Base-by-base conservation (phyloP, 2,329 filamentous ascomycete genomes). In the Lomentospora prolificans region DNA sequence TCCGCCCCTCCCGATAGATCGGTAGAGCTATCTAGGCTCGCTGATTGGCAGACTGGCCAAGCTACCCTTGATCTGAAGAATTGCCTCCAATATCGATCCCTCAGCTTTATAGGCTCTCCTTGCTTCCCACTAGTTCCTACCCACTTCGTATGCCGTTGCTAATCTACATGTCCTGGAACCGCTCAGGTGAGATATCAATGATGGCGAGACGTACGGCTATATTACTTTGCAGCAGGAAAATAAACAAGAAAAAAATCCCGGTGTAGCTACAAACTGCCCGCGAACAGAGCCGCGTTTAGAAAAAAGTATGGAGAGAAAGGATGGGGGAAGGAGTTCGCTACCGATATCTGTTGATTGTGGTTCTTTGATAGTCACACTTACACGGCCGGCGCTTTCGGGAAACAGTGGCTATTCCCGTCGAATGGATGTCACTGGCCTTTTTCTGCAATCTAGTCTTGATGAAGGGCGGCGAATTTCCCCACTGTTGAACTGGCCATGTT, bases 1-100 rank as follows among this genome's bases (percentile, higher is more conserved):
- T 48, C 44, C 44, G 44, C 44, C 44, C 44, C 44, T 48, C 44
- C 44, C 44, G 44, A 25, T 22, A 48, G 44, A 48, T 48, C 44
- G 44, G 44, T 48, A 22, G 22, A 48, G 44, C 17, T 19, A 19
- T 48, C 44, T 48, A 19, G 44, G 44, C 17, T 19, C 44, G 44
- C 10, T 10, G 17, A 48, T 48, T 48, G 44, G 44, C 44, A 19
- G 44, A 19, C 44, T 19, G 44, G 44, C 7, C 22, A 22, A 19
- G 44, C 17, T 6, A 25, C 44, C 22, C 17, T 48, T 48, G 24
- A 48, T 48, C 19, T 48, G 44, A 22, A 25, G 41, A 17, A 25
- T 22, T 48, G 24, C 22, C 22, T 25, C 22, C 17, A 48, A 22
- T 25, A 12, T 10, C 14, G 22, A 19, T 17, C n/a, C n/a, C 36